phyloP scores from a whole-genome alignment of 306 rosid species.

The Carpinus viminea region DNA sequence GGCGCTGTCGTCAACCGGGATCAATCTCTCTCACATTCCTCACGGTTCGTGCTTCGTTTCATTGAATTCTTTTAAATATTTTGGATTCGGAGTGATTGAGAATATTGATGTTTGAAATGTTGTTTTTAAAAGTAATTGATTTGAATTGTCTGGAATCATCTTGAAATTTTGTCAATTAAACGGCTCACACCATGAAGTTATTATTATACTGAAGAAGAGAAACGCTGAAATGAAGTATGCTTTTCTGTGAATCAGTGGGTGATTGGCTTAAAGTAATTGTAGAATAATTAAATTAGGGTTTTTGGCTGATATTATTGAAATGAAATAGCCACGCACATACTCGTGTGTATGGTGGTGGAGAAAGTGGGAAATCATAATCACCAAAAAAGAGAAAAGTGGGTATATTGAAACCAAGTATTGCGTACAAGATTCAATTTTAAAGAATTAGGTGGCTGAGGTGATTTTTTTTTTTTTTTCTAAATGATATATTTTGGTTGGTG shows the following conservation, averaged over 20 bases:
- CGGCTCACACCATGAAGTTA: background rate
- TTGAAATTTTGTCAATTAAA: background rate
- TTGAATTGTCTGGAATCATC: background rate
- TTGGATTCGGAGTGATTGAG: background rate
- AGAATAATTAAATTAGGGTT: background rate
- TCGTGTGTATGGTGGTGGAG: background rate
- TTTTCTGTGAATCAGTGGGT: background rate
- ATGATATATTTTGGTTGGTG: background rate
- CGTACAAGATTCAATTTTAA: background rate
- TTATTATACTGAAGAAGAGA: background rate
- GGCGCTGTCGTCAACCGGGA: conserved; percentile 69
- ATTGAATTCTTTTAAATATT: background rate
- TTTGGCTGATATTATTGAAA: background rate
- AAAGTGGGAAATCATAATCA: background rate
- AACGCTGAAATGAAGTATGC: background rate
- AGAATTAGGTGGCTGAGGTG: background rate
- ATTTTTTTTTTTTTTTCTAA: background rate
- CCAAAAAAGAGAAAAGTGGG: too few species aligned
- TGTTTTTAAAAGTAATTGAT: background rate
- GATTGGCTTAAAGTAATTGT: background rate
- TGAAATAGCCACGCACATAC: background rate
- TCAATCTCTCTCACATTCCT: conserved; percentile 69
- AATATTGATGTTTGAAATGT: background rate
- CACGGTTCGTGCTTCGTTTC: conserved; percentile 37
- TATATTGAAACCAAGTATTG: too few species aligned